phyloP scores from a whole-genome alignment of 2,329 filamentous ascomycete species.

The Neofusicoccum umdonicola region DNA sequence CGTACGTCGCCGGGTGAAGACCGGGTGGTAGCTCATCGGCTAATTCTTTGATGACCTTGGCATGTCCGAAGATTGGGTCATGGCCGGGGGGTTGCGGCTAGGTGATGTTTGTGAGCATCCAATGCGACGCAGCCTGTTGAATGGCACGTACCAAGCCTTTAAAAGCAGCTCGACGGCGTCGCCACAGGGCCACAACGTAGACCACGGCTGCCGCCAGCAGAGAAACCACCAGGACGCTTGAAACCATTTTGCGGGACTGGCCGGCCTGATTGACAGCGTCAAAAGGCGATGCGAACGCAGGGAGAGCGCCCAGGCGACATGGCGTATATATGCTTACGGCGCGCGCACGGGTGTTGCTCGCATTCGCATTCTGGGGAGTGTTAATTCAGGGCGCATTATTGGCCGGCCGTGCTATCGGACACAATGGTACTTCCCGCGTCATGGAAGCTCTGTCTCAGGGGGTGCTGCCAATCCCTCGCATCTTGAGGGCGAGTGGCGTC shows the following conservation, averaged over 20 bases:
- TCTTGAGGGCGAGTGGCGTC: neutral
- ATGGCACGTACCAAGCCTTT: neutral
- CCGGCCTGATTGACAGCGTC: neutral
- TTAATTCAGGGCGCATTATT: neutral
- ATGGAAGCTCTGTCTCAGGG: too few relatives aligned
- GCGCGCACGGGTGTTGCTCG: constrained; percentile 1
- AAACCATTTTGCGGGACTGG: neutral
- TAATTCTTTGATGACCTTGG: neutral
- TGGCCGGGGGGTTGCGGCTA: constrained; percentile 8
- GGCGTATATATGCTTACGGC: neutral
- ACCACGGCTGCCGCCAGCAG: neutral
- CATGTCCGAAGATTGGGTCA: neutral
- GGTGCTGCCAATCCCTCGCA: neutral
- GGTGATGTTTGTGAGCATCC: neutral
- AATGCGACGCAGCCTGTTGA: too few relatives aligned
- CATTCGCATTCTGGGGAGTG: neutral
- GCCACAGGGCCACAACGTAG: neutral
- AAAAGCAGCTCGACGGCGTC: neutral
- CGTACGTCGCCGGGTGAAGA: neutral
- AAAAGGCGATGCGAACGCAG: neutral
- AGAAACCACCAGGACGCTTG: neutral
- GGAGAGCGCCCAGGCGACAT: neutral
- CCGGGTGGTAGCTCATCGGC: neutral
- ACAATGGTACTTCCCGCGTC: too few relatives aligned
- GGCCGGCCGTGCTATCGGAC: neutral